phyloP scores from a whole-genome alignment of 106 monocot species.

The Alisma plantagoaquatica region DNA sequence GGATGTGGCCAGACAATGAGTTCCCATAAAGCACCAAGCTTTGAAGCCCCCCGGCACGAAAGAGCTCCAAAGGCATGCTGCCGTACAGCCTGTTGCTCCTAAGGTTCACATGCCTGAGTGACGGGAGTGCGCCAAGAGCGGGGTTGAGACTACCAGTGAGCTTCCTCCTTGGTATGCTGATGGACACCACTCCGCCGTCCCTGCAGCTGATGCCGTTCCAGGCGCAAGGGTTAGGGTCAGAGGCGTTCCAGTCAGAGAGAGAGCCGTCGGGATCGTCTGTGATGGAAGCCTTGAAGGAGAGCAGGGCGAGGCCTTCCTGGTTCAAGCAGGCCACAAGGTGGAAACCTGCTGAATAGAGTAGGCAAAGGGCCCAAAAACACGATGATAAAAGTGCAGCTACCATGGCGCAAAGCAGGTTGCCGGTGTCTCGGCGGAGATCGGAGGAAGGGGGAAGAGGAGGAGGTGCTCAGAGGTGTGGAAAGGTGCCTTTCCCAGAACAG shows the following conservation, averaged over 20 bases:
- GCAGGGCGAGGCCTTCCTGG: slow-evolving; percentile 46
- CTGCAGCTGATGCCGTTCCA: slow-evolving; percentile 69
- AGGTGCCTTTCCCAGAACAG: too few relatives aligned
- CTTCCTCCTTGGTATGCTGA: slow-evolving; percentile 37
- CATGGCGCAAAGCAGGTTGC: too few relatives aligned
- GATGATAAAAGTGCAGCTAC: not conserved
- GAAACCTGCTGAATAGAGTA: not conserved
- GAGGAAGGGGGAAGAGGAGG: too few relatives aligned
- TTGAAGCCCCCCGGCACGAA: slow-evolving; percentile 26
- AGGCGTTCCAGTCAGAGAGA: slow-evolving; percentile 64
- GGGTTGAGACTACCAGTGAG: slow-evolving; percentile 33
- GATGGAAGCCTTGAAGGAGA: slow-evolving; percentile 45
- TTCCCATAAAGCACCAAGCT: slow-evolving; percentile 46
- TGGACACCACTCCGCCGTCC: slow-evolving; percentile 27
- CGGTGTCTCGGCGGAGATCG: too few relatives aligned
- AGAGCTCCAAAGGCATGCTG: slow-evolving; percentile 20
- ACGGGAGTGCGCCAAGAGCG: slow-evolving; percentile 25
- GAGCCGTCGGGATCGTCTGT: slow-evolving; percentile 28
- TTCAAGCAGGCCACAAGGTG: slow-evolving; percentile 13
- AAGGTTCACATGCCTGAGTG: slow-evolving; percentile 57
- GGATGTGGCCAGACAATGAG: slow-evolving; percentile 33
- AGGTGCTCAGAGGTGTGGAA: too few relatives aligned
- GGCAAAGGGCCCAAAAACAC: not conserved
- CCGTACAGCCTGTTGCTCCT: slow-evolving; percentile 48
- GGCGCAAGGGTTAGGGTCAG: slow-evolving; percentile 45